These are phyloP conservation scores for Skeletonema tropicum DNA, from an alignment of 108 stramenopile species.

Conservation along the genomic window DNA sequence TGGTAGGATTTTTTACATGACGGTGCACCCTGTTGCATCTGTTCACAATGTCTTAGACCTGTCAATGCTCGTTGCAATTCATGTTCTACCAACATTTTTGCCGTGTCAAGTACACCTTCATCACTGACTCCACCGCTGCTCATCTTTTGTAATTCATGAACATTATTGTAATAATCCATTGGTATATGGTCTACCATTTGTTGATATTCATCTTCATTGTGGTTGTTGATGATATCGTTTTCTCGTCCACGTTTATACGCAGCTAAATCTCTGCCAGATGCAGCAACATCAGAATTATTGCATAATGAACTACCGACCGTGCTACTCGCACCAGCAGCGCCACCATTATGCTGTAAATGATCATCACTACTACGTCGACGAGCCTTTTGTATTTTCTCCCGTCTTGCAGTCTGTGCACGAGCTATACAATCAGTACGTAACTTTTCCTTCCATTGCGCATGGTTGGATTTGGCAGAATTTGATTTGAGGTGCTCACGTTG, in stretches of 20 bases:
- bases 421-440: neutral
- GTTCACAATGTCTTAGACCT: conserved; percentile 16
- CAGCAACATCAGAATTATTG: neutral
- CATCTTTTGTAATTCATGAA: neutral
- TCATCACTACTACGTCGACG: neutral
- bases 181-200: conserved; percentile 1
- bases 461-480: neutral
- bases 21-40: conserved; percentile 1
- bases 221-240: neutral
- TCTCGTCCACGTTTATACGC: neutral
- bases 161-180: neutral
- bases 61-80: conserved; percentile 27
- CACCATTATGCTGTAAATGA: neutral
- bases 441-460: neutral
- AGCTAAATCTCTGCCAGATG: neutral
- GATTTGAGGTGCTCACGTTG: neutral
- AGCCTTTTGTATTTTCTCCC: neutral
- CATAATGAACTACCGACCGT: neutral
- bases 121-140: conserved; percentile 1
- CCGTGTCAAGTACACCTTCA: conserved; percentile 15
- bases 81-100: conserved; percentile 34
- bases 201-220: neutral
- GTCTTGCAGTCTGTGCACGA: neutral
- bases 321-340: neutral
- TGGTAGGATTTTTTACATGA: conserved; percentile 13